A percentile compares a stretch with the other conserved stretches of the same genome.
phyloP scores from a whole-genome alignment of 2,329 filamentous ascomycete genomes.

The Lachnellula occidentalis region DNA sequence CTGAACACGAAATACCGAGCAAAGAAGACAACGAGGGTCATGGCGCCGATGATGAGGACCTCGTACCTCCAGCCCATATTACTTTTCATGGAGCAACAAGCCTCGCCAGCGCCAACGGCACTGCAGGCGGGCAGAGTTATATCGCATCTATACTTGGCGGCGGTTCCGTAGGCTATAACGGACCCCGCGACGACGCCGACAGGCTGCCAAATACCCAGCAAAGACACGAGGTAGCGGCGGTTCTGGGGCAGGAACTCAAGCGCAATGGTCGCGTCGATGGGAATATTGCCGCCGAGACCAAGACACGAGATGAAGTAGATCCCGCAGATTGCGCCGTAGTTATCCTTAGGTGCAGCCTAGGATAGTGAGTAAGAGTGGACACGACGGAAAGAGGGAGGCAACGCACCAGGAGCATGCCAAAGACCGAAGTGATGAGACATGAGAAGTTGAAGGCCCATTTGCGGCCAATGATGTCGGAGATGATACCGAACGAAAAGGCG shows the following conservation, averaged over 20 bases:
- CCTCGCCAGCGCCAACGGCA: slow-evolving; percentile 10
- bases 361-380: slow-evolving; percentile 10
- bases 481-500: no score
- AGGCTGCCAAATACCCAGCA: slow-evolving; percentile 25
- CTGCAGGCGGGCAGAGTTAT: slow-evolving; percentile 6
- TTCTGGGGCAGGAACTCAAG: slow-evolving; percentile 27
- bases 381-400: slow-evolving; percentile 8
- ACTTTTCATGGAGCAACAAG: slow-evolving; percentile 32
- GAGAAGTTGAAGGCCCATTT: slow-evolving; percentile 25
- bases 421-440: slow-evolving; percentile 16
- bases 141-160: slow-evolving; percentile 19
- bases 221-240: slow-evolving; percentile 22
- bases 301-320: slow-evolving; percentile 3
- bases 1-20: slow-evolving; percentile 51
- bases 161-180: slow-evolving; percentile 22
- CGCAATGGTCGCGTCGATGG: slow-evolving; percentile 27
- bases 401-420: slow-evolving; percentile 19
- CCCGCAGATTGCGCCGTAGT: no score
- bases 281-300: slow-evolving; percentile 27
- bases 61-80: slow-evolving; percentile 59
- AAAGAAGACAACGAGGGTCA: slow-evolving; percentile 49
- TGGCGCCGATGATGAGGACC: slow-evolving; percentile 47
- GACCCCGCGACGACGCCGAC: slow-evolving; percentile 22
- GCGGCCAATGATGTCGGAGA: slow-evolving; percentile 9
- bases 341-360: no score